Conservation (phyloP, 2,329 filamentous ascomycete genomes). For the Gyromitra esculenta region DNA sequence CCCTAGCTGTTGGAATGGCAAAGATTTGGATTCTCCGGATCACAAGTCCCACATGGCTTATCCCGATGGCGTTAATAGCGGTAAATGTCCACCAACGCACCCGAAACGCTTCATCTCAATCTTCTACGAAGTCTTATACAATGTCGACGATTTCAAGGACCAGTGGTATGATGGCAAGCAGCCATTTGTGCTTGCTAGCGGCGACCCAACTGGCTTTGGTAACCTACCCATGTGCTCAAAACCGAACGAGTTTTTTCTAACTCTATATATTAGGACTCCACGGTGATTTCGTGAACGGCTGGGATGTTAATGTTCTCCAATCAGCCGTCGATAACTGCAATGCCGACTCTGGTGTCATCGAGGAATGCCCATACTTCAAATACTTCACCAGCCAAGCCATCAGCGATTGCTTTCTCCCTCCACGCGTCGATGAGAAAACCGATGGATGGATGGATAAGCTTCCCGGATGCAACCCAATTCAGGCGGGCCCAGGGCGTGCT, state of each 20-base stretch:
- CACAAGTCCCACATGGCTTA: conserved; percentile 74
- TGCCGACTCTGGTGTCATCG: conserved; percentile 69
- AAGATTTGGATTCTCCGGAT: conserved; percentile 67
- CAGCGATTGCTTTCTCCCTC: conserved; percentile 65
- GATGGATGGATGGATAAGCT: conserved; percentile 64
- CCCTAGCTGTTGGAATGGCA: conserved; percentile 77
- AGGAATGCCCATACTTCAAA: conserved; percentile 70
- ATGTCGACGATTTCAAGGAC: conserved; percentile 65
- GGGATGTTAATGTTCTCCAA: conserved; percentile 73
- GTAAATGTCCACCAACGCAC: conserved; percentile 66
- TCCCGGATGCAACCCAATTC: conserved; percentile 67
- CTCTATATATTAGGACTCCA: conserved; percentile 63
- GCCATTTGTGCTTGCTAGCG: conserved; percentile 75
- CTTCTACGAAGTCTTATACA: conserved; percentile 70
- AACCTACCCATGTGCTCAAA: conserved; percentile 25
- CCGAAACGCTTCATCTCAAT: conserved; percentile 68
- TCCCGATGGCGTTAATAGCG: conserved; percentile 66
- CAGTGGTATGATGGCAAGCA: conserved; percentile 66
- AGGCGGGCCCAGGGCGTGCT: conserved; percentile 55
- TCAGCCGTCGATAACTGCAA: conserved; percentile 74
- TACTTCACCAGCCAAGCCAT: conserved; percentile 67
- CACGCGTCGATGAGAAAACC: conserved; percentile 62
- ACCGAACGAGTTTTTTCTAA: conserved; percentile 36
- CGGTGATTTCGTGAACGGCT: conserved; percentile 77
- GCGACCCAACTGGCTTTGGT: conserved; percentile 75